Evolutionary conservation across 2,329 filamentous ascomycete genomes (phyloP).

Genomic region (Endoconidiophora laricicola): DNA sequence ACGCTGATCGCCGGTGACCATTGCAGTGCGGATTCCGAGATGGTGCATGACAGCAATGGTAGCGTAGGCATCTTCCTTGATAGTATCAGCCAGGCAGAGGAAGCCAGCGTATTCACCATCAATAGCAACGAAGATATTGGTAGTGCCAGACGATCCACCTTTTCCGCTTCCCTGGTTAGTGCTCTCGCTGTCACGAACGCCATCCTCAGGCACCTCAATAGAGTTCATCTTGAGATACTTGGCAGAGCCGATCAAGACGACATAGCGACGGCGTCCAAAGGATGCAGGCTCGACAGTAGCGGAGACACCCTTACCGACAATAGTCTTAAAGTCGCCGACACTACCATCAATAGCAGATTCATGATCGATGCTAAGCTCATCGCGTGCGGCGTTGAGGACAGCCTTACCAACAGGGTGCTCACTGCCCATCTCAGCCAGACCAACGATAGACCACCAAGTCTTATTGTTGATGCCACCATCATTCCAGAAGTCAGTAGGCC

Average conservation of each 20-base stretch:
- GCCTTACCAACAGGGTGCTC: conserved; percentile 94
- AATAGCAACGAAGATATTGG: conserved; percentile 82
- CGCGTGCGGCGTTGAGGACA: conserved; percentile 58
- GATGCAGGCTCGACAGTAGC: conserved; percentile 56
- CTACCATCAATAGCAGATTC: conserved; percentile 69
- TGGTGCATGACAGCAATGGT: conserved; percentile 65
- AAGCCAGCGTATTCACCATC: conserved; percentile 66
- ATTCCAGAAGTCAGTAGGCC: conserved; percentile 52
- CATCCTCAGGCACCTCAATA: conserved; percentile 47
- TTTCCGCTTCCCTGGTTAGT: conserved; percentile 21
- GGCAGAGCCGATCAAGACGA: conserved; percentile 70
- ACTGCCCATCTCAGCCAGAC: conserved; percentile 86
- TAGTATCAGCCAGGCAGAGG: conserved; percentile 70
- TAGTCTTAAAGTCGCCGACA: conserved; percentile 68
- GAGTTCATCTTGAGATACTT: conserved; percentile 56
- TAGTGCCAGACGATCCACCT: conserved; percentile 49
- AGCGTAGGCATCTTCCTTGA: conserved; percentile 74
- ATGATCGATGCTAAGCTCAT: conserved; percentile 52
- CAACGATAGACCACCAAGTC: conserved; percentile 91
- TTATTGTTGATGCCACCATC: conserved; percentile 49
- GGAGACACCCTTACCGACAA: conserved; percentile 70
- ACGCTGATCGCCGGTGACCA: conserved; percentile 85
- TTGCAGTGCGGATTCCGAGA: conserved; percentile 74
- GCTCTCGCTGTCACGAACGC: conserved; percentile 44
- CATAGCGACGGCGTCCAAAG: conserved; percentile 44